Conservation (phyloP, 2,329 filamentous ascomycete genomes). For the Fusarium aywerte region DNA sequence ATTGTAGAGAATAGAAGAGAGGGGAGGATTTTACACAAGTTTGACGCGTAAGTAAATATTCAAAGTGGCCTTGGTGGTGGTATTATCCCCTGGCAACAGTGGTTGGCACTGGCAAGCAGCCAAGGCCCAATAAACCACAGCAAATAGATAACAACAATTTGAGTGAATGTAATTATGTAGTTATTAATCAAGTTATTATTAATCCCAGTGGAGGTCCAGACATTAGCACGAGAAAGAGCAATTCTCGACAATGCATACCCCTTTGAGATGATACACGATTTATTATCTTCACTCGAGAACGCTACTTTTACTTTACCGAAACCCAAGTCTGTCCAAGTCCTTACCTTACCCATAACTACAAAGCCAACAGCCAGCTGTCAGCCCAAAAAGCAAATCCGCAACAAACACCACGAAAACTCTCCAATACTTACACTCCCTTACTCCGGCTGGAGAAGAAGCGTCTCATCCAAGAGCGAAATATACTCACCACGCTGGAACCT, state of each 20-base stretch:
- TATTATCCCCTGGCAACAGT: too few species aligned
- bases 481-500: constrained; percentile 17
- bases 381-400: background rate
- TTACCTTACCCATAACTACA: background rate
- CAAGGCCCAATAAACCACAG: too few species aligned
- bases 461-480: constrained; percentile 25
- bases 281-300: background rate
- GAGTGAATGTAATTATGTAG: too few species aligned
- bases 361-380: background rate
- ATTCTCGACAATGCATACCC: too few species aligned
- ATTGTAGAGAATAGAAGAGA: too few species aligned
- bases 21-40: too few species aligned
- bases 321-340: background rate
- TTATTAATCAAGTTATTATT: too few species aligned
- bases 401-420: accelerated
- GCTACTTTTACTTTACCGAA: background rate
- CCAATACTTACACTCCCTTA: background rate
- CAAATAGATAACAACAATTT: too few species aligned
- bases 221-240: background rate
- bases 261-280: background rate
- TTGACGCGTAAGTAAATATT: too few species aligned
- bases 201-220: too few species aligned
- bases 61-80: too few species aligned
- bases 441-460: constrained; percentile 4
- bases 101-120: too few species aligned